A percentile compares a stretch with the other conserved stretches of the same genome.
phyloP scores from a whole-genome alignment of 345 rosid genomes.

The Euphorbia pulcherrima region DNA sequence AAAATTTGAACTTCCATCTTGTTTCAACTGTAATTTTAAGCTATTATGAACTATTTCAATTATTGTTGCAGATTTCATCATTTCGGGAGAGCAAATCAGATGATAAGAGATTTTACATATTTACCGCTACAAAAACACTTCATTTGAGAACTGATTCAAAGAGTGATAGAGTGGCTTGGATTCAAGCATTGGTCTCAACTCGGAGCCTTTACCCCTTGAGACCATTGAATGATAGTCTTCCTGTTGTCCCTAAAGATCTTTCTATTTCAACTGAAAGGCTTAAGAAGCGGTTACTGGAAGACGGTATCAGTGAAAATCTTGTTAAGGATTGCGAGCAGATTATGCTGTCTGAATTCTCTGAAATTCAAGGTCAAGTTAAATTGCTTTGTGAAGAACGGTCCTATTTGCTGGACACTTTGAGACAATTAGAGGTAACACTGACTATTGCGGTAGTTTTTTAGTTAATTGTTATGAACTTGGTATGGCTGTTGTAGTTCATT shows the following conservation, averaged over 20 bases:
- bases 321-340: constrained; percentile 90
- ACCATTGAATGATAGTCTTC: constrained; percentile 53
- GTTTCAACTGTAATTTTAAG: no score
- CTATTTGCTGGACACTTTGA: constrained; percentile 65
- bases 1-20: no score
- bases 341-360: constrained; percentile 78
- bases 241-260: constrained; percentile 53
- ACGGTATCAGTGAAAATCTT: constrained; percentile 56
- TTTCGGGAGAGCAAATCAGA: constrained; percentile 98
- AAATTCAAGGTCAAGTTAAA: constrained; percentile 61
- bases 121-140: constrained; percentile 95
- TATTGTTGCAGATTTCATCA: constrained; percentile 73
- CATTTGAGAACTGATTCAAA: constrained; percentile 84
- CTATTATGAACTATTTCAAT: no score
- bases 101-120: constrained; percentile 79
- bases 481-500: neutral
- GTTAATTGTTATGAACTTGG: no score
- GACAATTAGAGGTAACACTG: constrained; percentile 79
- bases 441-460: neutral
- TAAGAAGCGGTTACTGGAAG: constrained; percentile 57
- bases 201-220: constrained; percentile 57
- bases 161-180: constrained; percentile 80
- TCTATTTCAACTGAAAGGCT: constrained; percentile 77
- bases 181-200: constrained; percentile 77
- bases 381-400: constrained; percentile 76